phyloP scores from a whole-genome alignment of 352 stramenopile genomes.

The Pythium scleroteichum region DNA sequence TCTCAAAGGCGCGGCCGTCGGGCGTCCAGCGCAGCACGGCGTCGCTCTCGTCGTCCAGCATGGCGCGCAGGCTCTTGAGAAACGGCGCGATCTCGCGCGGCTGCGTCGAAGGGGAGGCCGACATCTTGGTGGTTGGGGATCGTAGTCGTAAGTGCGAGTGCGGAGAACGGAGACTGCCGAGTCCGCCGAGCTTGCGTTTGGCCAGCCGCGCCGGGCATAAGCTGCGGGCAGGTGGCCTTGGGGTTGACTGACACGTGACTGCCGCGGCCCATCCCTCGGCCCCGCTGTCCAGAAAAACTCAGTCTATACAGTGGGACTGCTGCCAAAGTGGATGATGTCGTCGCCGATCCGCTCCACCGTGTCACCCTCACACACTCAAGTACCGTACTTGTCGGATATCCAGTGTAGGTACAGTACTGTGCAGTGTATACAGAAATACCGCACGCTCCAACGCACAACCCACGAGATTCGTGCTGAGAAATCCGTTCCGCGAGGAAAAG shows the following conservation, averaged over 20 bases:
- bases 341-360: conserved; percentile 1
- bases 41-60: conserved; percentile 48
- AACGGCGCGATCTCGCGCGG: conserved; percentile 47
- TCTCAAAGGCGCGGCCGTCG: conserved; percentile 35
- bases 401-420: not conserved
- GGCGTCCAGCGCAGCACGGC: conserved; percentile 31
- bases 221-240: not conserved
- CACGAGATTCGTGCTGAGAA: no score
- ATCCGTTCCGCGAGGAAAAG: no score
- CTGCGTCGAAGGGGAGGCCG: not conserved
- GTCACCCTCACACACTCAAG: not conserved
- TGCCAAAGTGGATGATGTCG: conserved; percentile 1
- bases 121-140: no score
- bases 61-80: conserved; percentile 45
- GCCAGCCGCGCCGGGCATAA: not conserved
- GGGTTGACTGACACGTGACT: conserved; percentile 2
- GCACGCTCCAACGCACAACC: no score
- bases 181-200: no score
- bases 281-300: conserved; percentile 14
- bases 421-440: no score
- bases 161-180: no score
- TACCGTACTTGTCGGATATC: no score
- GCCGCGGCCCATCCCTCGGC: not conserved
- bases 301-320: conserved; percentile 6
- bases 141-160: no score